Evolutionary conservation across 2,329 filamentous ascomycete genomes (phyloP).

Genomic region (Cylindrodendrum hubeiense): DNA sequence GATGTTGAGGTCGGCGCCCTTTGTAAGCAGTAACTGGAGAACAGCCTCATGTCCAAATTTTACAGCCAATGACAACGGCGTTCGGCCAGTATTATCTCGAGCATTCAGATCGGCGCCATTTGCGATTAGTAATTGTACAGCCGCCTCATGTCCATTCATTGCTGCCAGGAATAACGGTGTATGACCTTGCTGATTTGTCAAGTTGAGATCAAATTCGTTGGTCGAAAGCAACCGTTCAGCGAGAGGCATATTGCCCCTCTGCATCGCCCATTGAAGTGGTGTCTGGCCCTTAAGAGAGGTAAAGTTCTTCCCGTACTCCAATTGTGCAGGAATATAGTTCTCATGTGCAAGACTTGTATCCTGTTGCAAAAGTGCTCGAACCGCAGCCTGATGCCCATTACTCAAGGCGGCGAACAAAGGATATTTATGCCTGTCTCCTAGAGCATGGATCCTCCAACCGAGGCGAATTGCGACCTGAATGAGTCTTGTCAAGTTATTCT

Average conservation of each 20-base stretch:
- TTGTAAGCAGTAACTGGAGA: too few relatives aligned
- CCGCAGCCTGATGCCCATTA: conserved; percentile 2
- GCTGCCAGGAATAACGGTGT: background rate
- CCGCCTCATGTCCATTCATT: background rate
- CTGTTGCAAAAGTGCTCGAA: conserved; percentile 3
- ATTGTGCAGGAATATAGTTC: background rate
- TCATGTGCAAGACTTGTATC: background rate
- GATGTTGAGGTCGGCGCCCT: too few relatives aligned
- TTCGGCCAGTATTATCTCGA: background rate
- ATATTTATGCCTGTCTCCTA: conserved; percentile 14
- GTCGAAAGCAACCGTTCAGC: too few relatives aligned
- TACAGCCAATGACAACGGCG: too few relatives aligned
- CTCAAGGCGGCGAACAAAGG: conserved; percentile 21
- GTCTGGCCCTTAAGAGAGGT: background rate
- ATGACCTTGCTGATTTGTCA: background rate
- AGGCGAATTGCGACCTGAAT: background rate
- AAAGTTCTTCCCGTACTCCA: background rate
- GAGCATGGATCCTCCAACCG: background rate
- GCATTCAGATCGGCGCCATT: background rate
- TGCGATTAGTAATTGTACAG: background rate
- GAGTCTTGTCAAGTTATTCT: background rate
- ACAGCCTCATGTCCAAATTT: too few relatives aligned
- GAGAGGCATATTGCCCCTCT: too few relatives aligned
- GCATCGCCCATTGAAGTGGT: background rate
- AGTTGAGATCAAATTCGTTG: background rate